Evolutionary conservation across 345 rosid species (phyloP).

Genomic region (Populus alba): DNA sequence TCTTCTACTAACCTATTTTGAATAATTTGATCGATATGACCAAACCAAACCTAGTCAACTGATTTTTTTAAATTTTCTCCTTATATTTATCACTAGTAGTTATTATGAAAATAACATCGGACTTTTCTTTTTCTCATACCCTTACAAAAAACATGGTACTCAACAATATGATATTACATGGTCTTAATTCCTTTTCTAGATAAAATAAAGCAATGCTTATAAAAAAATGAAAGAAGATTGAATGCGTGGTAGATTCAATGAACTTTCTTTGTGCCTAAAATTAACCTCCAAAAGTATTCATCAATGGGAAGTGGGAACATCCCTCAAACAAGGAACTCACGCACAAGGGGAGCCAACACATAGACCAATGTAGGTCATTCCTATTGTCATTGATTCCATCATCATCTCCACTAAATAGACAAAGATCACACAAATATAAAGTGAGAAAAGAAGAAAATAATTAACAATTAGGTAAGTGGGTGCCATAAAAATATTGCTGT

Average conservation of each 20-base stretch:
- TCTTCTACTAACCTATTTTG: too few species aligned
- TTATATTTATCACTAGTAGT: too few species aligned
- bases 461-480: not conserved
- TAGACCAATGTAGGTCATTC: not conserved
- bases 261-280: not conserved
- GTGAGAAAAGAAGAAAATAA: not conserved
- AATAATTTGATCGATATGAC: too few species aligned
- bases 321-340: not conserved
- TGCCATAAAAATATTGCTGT: constrained; percentile 9
- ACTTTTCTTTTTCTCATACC: too few species aligned
- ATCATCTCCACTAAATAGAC: not conserved
- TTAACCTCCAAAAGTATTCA: not conserved
- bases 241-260: not conserved
- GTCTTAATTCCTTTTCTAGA: not conserved
- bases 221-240: too few species aligned
- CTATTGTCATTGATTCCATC: not conserved
- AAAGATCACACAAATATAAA: not conserved
- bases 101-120: too few species aligned
- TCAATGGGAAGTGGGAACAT: not conserved
- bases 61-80: too few species aligned
- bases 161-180: too few species aligned
- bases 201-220: not conserved
- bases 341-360: not conserved
- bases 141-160: not conserved
- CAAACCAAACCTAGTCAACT: too few species aligned